Conservation (phyloP, 2,329 filamentous ascomycete genomes). For the Diaporthe australafricana region DNA sequence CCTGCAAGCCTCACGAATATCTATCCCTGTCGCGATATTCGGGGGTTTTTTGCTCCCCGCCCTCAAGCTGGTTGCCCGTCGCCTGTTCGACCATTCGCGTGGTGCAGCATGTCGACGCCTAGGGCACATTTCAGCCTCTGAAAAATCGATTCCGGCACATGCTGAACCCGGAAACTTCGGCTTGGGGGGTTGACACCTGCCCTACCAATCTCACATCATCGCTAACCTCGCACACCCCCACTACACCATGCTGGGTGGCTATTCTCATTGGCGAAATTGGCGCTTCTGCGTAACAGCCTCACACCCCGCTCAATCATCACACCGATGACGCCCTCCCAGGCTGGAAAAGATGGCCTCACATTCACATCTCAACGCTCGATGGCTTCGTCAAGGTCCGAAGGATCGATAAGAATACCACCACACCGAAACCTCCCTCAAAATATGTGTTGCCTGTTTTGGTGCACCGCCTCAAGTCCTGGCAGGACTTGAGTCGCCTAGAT, state of each 20-base stretch:
- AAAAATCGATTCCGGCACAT: neutral
- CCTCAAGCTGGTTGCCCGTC: neutral
- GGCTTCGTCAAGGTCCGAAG: constrained; percentile 1
- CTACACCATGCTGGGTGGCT: constrained; percentile 6
- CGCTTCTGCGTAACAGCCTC: constrained; percentile 20
- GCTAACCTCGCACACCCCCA: constrained; percentile 21
- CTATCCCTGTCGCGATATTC: constrained; percentile 21
- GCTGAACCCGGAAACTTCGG: neutral
- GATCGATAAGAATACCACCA: constrained; percentile 21
- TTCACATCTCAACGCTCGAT: neutral
- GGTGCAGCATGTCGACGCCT: neutral
- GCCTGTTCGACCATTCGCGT: neutral
- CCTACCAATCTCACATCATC: constrained; percentile 24
- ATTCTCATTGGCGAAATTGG: constrained; percentile 11
- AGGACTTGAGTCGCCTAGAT: constrained; percentile 21
- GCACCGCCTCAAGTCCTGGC: constrained; percentile 27
- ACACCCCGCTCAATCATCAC: constrained; percentile 8
- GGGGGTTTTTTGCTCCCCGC: neutral
- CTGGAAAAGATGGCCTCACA: constrained; percentile 1
- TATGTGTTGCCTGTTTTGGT: constrained; percentile 4
- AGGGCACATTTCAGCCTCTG: neutral
- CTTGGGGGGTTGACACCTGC: neutral
- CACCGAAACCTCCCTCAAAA: neutral
- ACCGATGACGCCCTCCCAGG: constrained; percentile 4
- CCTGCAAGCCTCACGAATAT: constrained; percentile 28